Percentiles rank a stretch among this genome's conserved stretches.
These are phyloP conservation scores for Taphrina deformans DNA, from an alignment of 1,139 yeast species.

Conservation along the genomic window DNA sequence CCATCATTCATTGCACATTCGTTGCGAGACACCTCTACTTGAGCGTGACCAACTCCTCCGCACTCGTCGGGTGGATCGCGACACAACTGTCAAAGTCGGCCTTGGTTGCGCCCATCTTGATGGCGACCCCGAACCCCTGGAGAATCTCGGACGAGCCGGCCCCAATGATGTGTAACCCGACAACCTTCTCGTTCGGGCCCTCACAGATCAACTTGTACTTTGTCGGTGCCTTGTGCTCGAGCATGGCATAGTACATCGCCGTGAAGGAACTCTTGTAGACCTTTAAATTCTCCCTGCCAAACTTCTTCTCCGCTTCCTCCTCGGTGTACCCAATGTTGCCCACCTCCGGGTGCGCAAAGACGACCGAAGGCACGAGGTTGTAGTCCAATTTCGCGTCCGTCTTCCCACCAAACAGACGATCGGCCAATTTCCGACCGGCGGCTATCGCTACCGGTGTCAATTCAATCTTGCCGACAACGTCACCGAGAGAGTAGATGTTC, in stretches of 20 bases:
- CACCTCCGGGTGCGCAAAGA: conserved; percentile 96
- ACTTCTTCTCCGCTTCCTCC: conserved; percentile 69
- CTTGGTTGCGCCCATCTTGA: conserved; percentile 97
- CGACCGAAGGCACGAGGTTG: conserved; percentile 80
- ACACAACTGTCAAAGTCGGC: conserved; percentile 91
- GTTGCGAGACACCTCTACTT: too few species aligned
- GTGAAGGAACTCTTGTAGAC: conserved; percentile 78
- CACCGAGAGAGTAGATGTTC: conserved; percentile 84
- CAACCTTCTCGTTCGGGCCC: conserved; percentile 86
- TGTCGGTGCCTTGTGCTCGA: conserved; percentile 78
- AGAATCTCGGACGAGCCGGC: conserved; percentile 86
- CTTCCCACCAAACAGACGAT: conserved; percentile 83
- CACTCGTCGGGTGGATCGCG: conserved; percentile 97
- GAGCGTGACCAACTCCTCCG: conserved; percentile 94
- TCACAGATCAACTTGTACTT: conserved; percentile 77
- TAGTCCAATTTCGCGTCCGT: conserved; percentile 69
- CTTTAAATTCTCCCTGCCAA: conserved; percentile 78
- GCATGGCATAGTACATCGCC: conserved; percentile 91
- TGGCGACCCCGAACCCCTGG: conserved; percentile 97
- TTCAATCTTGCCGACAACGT: conserved; percentile 81
- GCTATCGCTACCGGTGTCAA: conserved; percentile 98
- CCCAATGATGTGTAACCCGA: conserved; percentile 91
- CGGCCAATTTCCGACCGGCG: conserved; percentile 90
- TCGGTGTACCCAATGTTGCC: conserved; percentile 89
- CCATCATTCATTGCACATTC: not conserved